Base-by-base conservation (phyloP, 2,329 filamentous ascomycete genomes). In the Trichothecium sympodiale region DNA sequence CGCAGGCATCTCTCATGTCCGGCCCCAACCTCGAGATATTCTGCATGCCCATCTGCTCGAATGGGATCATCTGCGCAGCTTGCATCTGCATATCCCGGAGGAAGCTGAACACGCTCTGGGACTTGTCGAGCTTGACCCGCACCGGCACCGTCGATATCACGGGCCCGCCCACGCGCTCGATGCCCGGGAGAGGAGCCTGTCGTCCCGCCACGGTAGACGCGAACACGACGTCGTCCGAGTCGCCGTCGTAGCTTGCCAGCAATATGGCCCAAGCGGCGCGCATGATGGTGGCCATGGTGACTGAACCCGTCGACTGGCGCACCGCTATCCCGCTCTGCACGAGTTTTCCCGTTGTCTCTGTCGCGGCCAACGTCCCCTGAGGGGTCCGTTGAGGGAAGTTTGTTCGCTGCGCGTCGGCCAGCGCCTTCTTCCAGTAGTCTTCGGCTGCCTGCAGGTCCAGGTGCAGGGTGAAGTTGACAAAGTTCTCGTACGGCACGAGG, bases 401-500 rank as follows among this genome's bases (percentile, higher is more conserved):
- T n/a, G n/a, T n/a, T n/a, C n/a, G n/a, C n/a, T n/a, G n/a, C n/a
- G n/a, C n/a, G n/a, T n/a, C n/a, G n/a, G n/a, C n/a, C n/a, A 33
- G 31, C 15, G 16, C 13, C 16, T 18, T 4, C 13, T 8, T 8
- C 31, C 31, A 33, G 31, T 9, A 33, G 13, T 9, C 14, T 9
- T 12, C 15, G 31, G 31, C 15, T 17, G 6, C 10, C 6, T 6
- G 6, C 20, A 25, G 6, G 17, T 46, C 37, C n/a, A 53, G 50
- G 37, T 63, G 60, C 29, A 55, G 52, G 40, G 65, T 61, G 38
- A 65, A 65, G 26, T 55, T 48, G 30, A 56, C 59, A 45, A n/a
- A n/a, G n/a, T n/a, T n/a, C n/a, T n/a, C n/a, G n/a, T 64, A 64
- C 8, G 37, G 31, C 5, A 17, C 20, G 17, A 16, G 31, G 34